Evolutionary conservation across 495 filamentous ascomycete species (phyloP).

Genomic region (Aspergillus indologenus): DNA sequence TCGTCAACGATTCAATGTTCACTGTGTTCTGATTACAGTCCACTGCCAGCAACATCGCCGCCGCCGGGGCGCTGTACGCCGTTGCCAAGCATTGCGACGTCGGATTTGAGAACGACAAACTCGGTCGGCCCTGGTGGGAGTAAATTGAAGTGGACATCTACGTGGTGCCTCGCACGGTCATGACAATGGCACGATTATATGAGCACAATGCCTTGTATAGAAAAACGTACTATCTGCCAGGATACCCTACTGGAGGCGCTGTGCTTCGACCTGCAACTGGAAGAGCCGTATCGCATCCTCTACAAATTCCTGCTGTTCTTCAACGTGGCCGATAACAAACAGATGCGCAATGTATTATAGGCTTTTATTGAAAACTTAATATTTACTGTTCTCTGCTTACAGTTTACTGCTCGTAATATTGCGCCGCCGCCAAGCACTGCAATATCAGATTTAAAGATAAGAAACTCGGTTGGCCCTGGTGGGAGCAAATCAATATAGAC

Average conservation of each 20-base stretch:
- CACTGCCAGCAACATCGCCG: conserved; percentile 72
- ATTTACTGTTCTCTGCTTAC: conserved; percentile 79
- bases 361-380: conserved; percentile 87
- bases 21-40: conserved; percentile 84
- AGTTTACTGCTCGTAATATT: conserved; percentile 75
- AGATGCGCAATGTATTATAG: conserved; percentile 79
- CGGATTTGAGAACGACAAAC: conserved; percentile 66
- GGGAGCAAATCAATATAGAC: conserved; percentile 66
- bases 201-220: conserved; percentile 58
- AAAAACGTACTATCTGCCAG: conserved; percentile 55
- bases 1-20: conserved; percentile 82
- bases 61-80: conserved; percentile 83
- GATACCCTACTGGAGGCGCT: conserved; percentile 86
- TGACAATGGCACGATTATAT: conserved; percentile 71
- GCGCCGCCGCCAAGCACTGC: conserved; percentile 71
- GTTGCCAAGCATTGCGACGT: conserved; percentile 68
- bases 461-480: conserved; percentile 75
- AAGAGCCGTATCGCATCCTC: conserved; percentile 77
- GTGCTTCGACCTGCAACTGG: conserved; percentile 89
- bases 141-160: conserved; percentile 58
- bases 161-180: conserved; percentile 63
- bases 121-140: conserved; percentile 87
- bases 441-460: conserved; percentile 71
- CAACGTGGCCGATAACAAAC: conserved; percentile 66
- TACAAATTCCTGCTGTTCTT: conserved; percentile 73